phyloP scores from a whole-genome alignment of 108 stramenopile genomes.

The Schizochytrium sp. region DNA sequence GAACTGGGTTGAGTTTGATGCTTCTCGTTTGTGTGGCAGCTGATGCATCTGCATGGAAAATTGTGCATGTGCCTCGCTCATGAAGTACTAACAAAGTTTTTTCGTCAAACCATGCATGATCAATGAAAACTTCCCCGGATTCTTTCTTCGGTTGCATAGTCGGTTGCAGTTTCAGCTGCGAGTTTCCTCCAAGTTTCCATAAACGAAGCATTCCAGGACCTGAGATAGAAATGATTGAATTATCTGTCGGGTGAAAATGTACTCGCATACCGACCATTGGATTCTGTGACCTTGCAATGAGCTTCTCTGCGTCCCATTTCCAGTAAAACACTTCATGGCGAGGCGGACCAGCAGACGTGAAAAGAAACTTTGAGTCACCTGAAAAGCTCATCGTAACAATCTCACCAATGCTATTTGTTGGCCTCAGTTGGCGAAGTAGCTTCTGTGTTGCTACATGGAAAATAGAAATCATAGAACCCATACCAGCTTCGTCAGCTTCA shows the following conservation, averaged over 20 bases:
- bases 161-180: conserved; percentile 8
- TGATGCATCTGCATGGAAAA: not conserved
- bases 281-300: not conserved
- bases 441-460: conserved; percentile 42
- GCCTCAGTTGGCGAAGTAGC: conserved; percentile 24
- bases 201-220: conserved; percentile 14
- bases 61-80: conserved; percentile 3
- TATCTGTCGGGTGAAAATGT: conserved; percentile 39
- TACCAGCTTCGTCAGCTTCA: not conserved
- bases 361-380: conserved; percentile 16
- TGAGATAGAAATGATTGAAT: not conserved
- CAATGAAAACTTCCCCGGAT: not conserved
- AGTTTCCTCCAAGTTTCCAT: conserved; percentile 36
- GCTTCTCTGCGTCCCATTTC: conserved; percentile 54
- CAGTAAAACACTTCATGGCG: conserved; percentile 42
- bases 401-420: not conserved
- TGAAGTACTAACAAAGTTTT: not conserved
- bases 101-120: conserved; percentile 58
- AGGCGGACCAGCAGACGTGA: not conserved
- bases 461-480: not conserved
- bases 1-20: not conserved
- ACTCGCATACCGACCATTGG: not conserved
- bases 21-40: not conserved
- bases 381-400: conserved; percentile 40
- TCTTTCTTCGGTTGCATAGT: not conserved